phyloP scores from a whole-genome alignment of 2,329 filamentous ascomycete genomes.

The Pseudocercospora cruenta region DNA sequence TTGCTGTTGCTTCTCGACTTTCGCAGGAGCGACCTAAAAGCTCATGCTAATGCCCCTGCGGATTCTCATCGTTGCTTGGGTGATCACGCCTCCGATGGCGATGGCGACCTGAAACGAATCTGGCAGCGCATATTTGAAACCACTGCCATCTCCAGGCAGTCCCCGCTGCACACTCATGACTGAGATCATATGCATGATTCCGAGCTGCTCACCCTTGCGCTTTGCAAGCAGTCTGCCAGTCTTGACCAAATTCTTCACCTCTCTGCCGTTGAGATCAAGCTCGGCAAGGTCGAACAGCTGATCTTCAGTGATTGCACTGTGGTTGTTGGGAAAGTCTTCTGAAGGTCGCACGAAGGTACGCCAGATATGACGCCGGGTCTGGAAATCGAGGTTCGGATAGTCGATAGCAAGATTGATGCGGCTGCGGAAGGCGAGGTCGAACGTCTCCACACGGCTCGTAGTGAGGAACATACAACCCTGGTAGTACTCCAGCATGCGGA shows the following conservation, averaged over 20 bases:
- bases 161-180: conserved; percentile 20
- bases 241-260: conserved; percentile 26
- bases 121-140: conserved; percentile 6
- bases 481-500: conserved; percentile 45
- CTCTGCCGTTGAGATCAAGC: conserved; percentile 21
- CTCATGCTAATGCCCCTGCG: conserved; percentile 6
- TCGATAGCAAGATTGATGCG: conserved; percentile 40
- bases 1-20: neutral
- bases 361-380: conserved; percentile 36
- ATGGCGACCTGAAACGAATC: conserved; percentile 9
- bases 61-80: conserved; percentile 7
- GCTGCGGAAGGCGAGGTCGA: conserved; percentile 43
- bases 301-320: conserved; percentile 18
- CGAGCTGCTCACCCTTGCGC: conserved; percentile 16
- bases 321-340: conserved; percentile 19
- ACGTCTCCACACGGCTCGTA: conserved; percentile 40
- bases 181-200: conserved; percentile 17
- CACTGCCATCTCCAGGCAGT: conserved; percentile 9
- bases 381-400: conserved; percentile 37
- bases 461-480: conserved; percentile 39
- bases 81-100: conserved; percentile 1
- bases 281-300: conserved; percentile 19
- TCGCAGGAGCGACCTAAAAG: neutral
- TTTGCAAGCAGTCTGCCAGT: conserved; percentile 21
- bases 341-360: conserved; percentile 18